Base-by-base conservation (phyloP, 2,329 filamentous ascomycete species). In the Stagonosporopsis cucurbitacearum region DNA sequence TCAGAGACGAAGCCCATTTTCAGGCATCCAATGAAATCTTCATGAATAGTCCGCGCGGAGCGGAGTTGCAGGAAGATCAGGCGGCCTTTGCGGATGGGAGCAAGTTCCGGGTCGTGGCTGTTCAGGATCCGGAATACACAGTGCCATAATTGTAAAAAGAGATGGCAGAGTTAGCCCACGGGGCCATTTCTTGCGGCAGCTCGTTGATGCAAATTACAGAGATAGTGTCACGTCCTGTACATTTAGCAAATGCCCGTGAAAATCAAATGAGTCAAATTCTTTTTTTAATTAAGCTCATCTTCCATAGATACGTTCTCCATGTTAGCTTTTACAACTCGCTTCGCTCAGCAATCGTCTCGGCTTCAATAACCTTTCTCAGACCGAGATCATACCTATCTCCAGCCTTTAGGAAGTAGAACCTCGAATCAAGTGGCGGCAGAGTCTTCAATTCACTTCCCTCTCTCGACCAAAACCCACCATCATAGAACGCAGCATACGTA, bases 391-490 rank as follows among this genome's bases (percentile, higher is more conserved):
- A 68, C 37, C 35, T 60, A 23, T 69, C 63, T 1, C 65, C 65
- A 6, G 57, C 46, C 12, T 54, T 62, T 13, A 69, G 44, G 20
- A 67, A 67, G 33, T 68, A 69, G n/a, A 69, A 68, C 6, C 58
- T 59, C 19, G 57, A 54, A 9, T 60, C 53, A 1, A 53, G 40
- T 8, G 56, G 55, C 4, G 60, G 59, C 7, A 62, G n/a, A 13
- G 54, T 59, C 44, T 63, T 63, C 30, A 57, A 36, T 32, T 57
- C 59, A 23, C 61, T 65, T 28, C 61, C 64, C 22, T 69, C 65
- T 39, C 67, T 65, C 5, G 65, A 67, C 67, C 64, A 66, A 30
- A 68, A 68, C 1, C 59, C 59, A 1, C 67, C 61, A 54, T 69
- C 65, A 25, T 69, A 68, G 8, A 68, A 54, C 8, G 68, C 40